Evolutionary conservation across 2,329 filamentous ascomycete genomes (phyloP), one percentile per base, ranked within the genome.

Genomic region (Pyrenochaeta sp.): DNA sequence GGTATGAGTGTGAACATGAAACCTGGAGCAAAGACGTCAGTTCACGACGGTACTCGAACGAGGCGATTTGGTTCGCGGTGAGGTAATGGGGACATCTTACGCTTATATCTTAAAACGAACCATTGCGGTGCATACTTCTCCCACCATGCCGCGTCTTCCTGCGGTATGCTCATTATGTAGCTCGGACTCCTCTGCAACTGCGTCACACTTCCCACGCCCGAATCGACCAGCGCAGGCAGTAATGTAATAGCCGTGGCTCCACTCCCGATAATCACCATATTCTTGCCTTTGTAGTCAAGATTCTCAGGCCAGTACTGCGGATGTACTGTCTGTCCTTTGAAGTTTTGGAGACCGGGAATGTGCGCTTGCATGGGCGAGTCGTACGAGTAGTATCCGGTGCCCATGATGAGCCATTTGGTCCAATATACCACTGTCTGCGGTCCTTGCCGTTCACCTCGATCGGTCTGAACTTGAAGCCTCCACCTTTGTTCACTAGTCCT

Each of bases 201-300:
- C 1, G 91, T 94, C 28, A 93, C 87, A 13, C 85, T 84, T 5
- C 78, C 78, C 5, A 79, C 80, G 12, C 90, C 91, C 39, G 84
- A 85, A 43, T 90, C 79, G 0, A 88, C 86, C 45, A 96, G 78
- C 46, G 83, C 85, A 0, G 92, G 92, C 2, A 96, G 75, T 0
- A 96, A 82, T 0, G 92, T 95, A 48, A 94, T 79, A 6, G 91
- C 90, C 0, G 92, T 96, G 2, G 92, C 92, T 7, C 92, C 92
- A 15, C 86, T 90, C 15, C 91, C 91, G 61, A 95, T 86, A 56
- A 94, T 82, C 43, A 91, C 84, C 24, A 94, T 81, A 44, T 86
- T 85, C 76, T 93, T 92, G 73, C 82, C 81, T 5, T 81, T 77
- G 72, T 90, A 90, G 67, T 91, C 85, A 39, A 91, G 78, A 47